These are phyloP conservation scores for Rhodamnia rubescens DNA, from an alignment of 345 rosid species.

Conservation along the genomic window DNA sequence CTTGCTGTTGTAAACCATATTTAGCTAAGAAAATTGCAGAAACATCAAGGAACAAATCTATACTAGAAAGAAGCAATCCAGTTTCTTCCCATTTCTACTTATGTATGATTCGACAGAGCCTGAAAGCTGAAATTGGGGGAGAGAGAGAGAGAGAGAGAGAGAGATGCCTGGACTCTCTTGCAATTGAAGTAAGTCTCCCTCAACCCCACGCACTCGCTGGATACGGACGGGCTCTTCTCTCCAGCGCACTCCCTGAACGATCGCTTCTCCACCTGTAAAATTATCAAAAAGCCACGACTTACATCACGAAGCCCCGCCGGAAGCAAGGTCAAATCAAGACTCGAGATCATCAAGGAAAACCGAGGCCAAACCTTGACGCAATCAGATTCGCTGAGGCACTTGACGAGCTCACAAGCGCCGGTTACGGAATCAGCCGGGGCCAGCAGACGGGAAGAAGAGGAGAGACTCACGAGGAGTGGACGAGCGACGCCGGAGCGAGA, in stretches of 20 bases:
- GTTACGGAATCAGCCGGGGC: too few species aligned
- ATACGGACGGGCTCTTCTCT: constrained; percentile 70
- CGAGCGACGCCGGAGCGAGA: too few species aligned
- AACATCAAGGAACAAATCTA: not conserved
- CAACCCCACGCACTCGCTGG: constrained; percentile 87
- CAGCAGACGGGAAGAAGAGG: too few species aligned
- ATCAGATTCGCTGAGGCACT: too few species aligned
- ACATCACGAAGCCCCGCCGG: too few species aligned
- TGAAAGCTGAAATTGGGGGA: not conserved
- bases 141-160: constrained; percentile 7
- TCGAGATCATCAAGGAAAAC: too few species aligned
- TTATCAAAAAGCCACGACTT: too few species aligned
- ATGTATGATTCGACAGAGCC: not conserved
- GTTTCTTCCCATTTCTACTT: not conserved
- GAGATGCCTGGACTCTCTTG: constrained; percentile 98
- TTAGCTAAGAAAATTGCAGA: not conserved
- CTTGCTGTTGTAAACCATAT: too few species aligned
- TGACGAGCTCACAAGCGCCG: too few species aligned
- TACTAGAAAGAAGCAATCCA: not conserved
- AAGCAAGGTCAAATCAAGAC: too few species aligned
- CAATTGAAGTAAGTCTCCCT: constrained; percentile 95
- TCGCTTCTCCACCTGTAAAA: constrained; percentile 51
- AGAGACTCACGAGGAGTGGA: too few species aligned
- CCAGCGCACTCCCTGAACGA: constrained; percentile 76
- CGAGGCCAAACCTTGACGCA: too few species aligned